Conservation (phyloP, 169 alveolate species). For the Perkinsus marinus region DNA sequence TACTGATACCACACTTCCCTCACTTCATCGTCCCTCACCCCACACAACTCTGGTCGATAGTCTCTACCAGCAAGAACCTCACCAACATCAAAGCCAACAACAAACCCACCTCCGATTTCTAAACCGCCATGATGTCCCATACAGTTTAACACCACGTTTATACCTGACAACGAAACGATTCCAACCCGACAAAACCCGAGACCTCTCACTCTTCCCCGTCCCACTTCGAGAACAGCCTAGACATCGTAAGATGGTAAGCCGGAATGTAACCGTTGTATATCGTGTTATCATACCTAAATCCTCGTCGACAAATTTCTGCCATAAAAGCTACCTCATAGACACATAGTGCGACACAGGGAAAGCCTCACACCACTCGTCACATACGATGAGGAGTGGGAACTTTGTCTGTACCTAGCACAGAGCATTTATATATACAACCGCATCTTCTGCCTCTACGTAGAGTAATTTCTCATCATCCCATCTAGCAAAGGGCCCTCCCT, state of each 20-base stretch:
- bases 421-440: too few relatives aligned
- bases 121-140: conserved; percentile 18
- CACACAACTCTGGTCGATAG: conserved; percentile 23
- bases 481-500: not conserved
- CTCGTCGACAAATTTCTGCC: not conserved
- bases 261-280: conserved; percentile 22
- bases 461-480: not conserved
- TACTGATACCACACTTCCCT: not conserved
- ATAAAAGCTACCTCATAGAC: conserved; percentile 7
- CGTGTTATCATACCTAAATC: conserved; percentile 14
- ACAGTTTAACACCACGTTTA: conserved; percentile 11
- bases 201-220: conserved; percentile 13
- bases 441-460: too few relatives aligned
- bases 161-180: too few relatives aligned
- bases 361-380: conserved; percentile 31
- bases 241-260: conserved; percentile 23
- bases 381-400: conserved; percentile 10
- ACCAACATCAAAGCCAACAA: not conserved
- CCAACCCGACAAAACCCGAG: not conserved
- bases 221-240: conserved; percentile 12
- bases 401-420: conserved; percentile 9
- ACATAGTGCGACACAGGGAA: conserved; percentile 25
- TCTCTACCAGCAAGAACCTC: not conserved
- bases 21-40: not conserved
- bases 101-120: not conserved